phyloP scores from a whole-genome alignment of 2,329 filamentous ascomycete species.

The Pseudocercospora crystallina region DNA sequence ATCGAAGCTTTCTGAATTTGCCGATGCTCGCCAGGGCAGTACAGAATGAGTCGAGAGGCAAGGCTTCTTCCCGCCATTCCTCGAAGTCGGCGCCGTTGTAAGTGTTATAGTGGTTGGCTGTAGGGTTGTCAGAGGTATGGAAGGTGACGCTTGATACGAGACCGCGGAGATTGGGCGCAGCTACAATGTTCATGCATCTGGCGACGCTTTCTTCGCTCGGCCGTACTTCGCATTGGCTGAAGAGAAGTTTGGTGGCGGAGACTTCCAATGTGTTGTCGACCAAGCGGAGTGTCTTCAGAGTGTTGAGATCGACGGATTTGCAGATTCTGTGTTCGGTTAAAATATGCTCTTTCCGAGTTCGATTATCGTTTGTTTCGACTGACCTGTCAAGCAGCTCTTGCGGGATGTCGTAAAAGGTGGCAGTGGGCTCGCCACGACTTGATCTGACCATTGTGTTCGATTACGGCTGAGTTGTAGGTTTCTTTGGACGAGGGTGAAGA shows the following conservation, averaged over 20 bases:
- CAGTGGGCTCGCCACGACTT: background rate
- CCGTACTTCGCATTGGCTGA: conserved; percentile 4
- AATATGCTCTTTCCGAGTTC: no score
- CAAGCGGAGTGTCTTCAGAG: background rate
- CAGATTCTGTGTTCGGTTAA: background rate
- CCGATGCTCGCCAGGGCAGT: no score
- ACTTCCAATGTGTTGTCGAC: background rate
- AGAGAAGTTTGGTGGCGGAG: conserved; percentile 7
- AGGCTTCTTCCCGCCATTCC: background rate
- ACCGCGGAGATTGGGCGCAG: background rate
- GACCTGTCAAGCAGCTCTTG: conserved; percentile 1
- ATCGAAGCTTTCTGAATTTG: no score
- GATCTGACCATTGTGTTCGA: background rate
- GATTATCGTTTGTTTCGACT: background rate
- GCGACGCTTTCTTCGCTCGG: conserved; percentile 1
- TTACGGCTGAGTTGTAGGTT: background rate
- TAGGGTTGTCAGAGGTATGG: background rate
- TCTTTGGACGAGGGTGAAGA: no score
- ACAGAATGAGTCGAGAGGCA: no score
- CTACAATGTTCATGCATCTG: background rate
- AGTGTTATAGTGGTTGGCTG: background rate
- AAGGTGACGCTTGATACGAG: background rate
- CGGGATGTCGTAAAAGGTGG: background rate
- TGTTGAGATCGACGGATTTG: background rate
- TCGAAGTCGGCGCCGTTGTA: background rate